Percentiles rank a stretch among this genome's conserved stretches.
These are phyloP conservation scores for Mycogone perniciosa DNA, from an alignment of 2,329 filamentous ascomycete genomes.

Conservation along the genomic window DNA sequence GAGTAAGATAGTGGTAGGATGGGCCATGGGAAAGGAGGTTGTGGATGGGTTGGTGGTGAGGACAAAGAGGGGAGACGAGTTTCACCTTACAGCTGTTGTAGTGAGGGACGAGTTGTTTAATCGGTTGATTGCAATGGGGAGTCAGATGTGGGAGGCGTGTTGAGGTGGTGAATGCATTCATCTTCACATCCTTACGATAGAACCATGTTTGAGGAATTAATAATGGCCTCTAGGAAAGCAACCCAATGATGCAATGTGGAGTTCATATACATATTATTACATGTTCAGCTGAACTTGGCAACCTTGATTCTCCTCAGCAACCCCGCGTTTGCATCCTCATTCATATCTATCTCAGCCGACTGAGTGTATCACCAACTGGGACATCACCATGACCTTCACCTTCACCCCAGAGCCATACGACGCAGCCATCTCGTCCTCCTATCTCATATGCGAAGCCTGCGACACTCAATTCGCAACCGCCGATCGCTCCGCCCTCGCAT, in stretches of 20 bases:
- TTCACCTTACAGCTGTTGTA: conserved; percentile 63
- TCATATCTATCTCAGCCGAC: neutral
- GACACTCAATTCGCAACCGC: conserved; percentile 55
- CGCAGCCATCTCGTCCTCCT: neutral
- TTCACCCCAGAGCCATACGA: conserved; percentile 12
- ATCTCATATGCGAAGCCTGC: conserved; percentile 60
- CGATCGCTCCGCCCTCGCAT: conserved; percentile 40
- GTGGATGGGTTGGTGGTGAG: conserved; percentile 67
- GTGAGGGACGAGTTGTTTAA: conserved; percentile 76
- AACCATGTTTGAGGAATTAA: too few relatives aligned
- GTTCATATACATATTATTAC: neutral
- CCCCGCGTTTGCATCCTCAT: conserved; percentile 2
- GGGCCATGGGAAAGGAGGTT: conserved; percentile 67
- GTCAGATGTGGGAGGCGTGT: conserved; percentile 71
- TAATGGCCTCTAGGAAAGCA: too few relatives aligned
- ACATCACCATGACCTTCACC: conserved; percentile 8
- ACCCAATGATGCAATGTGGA: neutral
- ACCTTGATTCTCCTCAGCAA: neutral
- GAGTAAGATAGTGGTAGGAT: conserved; percentile 72
- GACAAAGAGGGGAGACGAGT: conserved; percentile 48
- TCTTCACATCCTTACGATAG: too few relatives aligned
- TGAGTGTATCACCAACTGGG: neutral
- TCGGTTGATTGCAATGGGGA: conserved; percentile 66
- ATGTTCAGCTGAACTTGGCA: too few relatives aligned
- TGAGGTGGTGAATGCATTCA: neutral